Evolutionary conservation across 805 yeast genomes (phyloP), one percentile per base, ranked within the genome.

Genomic region (Hanseniaspora valbyensis): DNA sequence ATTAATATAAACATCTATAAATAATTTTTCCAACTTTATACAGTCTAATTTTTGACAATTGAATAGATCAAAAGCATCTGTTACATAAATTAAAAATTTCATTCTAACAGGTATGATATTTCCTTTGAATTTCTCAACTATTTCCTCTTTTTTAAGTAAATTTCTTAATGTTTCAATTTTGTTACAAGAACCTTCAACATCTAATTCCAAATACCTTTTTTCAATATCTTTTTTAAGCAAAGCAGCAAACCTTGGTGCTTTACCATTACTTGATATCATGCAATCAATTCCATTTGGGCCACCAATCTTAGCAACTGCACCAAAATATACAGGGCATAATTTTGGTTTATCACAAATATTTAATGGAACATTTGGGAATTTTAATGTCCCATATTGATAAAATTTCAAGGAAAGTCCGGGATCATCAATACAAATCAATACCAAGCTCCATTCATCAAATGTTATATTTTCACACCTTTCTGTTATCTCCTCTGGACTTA

Each of bases 331-430:
- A 49, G 63, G 66, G 53, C 69, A 65, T 16, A 63, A 44, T 2
- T 60, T 58, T 9, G 67, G 67, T 14, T 61, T 59, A 44, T 65
- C 69, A 7, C 68, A 67, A 9, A 65, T 66, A 44, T 65, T 65
- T n/a, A 65, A 57, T 49, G 60, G 41, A 38, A 62, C 64, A 24
- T 58, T 59, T 7, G 54, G 46, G 32, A 58, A 61, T 16, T 44
- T 46, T 12, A 41, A 16, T 25, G 58, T 59, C 5, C 58, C 55
- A 25, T 58, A 56, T 7, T 54, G 49, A 44, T 60, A 62, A 1
- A 64, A 57, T 21, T 50, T 44, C 43, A 57, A 56, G 12, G 66
- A 59, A 28, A 55, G 21, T 2, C 22, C 37, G 8, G 50, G 54
- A 45, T 64, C 58, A 12, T 66, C 61, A 5, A 65, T 58, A 37